phyloP scores from a whole-genome alignment of 2,329 filamentous ascomycete genomes.

The Paracorniculantispora psalliotae region DNA sequence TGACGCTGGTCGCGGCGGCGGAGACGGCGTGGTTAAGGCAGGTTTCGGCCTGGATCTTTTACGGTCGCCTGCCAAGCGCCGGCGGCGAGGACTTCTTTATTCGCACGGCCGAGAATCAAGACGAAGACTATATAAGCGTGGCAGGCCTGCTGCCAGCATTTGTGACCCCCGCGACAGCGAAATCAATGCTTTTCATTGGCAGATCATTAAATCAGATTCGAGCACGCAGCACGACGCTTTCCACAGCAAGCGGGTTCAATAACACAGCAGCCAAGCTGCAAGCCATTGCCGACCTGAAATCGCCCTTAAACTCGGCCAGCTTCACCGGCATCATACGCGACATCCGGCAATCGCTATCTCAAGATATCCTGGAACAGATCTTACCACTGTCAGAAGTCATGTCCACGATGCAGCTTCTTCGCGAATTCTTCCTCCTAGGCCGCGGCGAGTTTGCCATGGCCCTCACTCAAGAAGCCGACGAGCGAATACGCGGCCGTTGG shows the following conservation, averaged over 20 bases:
- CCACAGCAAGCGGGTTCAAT: slow-evolving; percentile 32
- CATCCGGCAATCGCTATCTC: slow-evolving; percentile 76
- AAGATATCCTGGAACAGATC: slow-evolving; percentile 76
- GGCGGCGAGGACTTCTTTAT: slow-evolving; percentile 83
- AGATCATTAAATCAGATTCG: slow-evolving; percentile 82
- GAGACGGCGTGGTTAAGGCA: slow-evolving; percentile 92
- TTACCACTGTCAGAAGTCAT: slow-evolving; percentile 73
- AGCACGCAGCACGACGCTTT: slow-evolving; percentile 46
- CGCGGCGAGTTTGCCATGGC: slow-evolving; percentile 89
- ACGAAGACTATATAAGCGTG: slow-evolving; percentile 53
- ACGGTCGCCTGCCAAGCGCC: slow-evolving; percentile 74
- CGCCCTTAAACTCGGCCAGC: slow-evolving; percentile 67
- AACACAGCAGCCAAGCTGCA: slow-evolving; percentile 64
- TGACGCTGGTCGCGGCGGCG: slow-evolving; percentile 68
- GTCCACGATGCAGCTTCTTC: slow-evolving; percentile 69
- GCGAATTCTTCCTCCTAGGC: slow-evolving; percentile 82
- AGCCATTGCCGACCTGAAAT: slow-evolving; percentile 61
- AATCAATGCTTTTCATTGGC: slow-evolving; percentile 86
- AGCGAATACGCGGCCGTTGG: slow-evolving; percentile 70
- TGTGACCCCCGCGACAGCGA: slow-evolving; percentile 66
- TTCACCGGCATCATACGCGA: slow-evolving; percentile 68
- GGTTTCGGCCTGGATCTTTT: slow-evolving; percentile 83
- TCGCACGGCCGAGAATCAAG: slow-evolving; percentile 40
- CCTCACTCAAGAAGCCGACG: slow-evolving; percentile 79
- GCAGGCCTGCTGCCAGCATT: slow-evolving; percentile 68